A percentile compares a stretch with the other conserved stretches of the same genome.
Evolutionary conservation across 2,329 filamentous ascomycete species (phyloP).

Genomic region (Aspergillus pseudoterreus): DNA sequence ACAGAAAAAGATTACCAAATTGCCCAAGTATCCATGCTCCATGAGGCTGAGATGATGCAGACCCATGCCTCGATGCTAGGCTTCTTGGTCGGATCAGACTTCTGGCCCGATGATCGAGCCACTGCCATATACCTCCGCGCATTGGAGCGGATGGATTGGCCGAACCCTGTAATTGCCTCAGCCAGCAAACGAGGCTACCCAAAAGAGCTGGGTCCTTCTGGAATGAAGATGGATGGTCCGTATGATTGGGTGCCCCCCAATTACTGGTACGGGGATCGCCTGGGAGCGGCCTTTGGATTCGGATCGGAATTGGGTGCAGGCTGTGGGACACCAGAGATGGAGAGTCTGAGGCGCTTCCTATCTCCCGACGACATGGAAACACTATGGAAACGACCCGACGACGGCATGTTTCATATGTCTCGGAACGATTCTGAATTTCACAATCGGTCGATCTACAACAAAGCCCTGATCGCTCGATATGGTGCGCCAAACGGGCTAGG

Average conservation of each 20-base stretch:
- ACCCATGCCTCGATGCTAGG: constrained; percentile 56
- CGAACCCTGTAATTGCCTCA: constrained; percentile 55
- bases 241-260: constrained; percentile 65
- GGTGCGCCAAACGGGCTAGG: constrained; percentile 51
- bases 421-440: constrained; percentile 54
- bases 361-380: constrained; percentile 49
- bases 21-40: constrained; percentile 54
- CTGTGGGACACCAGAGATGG: constrained; percentile 58
- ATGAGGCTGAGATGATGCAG: constrained; percentile 60
- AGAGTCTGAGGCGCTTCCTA: constrained; percentile 54
- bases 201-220: constrained; percentile 50
- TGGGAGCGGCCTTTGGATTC: constrained; percentile 61
- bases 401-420: constrained; percentile 59
- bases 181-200: constrained; percentile 56
- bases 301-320: constrained; percentile 61
- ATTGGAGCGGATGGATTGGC: constrained; percentile 52
- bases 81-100: constrained; percentile 61
- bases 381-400: constrained; percentile 54
- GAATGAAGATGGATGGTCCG: constrained; percentile 64
- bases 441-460: constrained; percentile 56
- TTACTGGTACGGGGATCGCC: constrained; percentile 57
- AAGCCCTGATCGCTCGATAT: constrained; percentile 50
- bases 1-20: constrained; percentile 52
- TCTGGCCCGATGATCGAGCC: constrained; percentile 58
- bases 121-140: constrained; percentile 52